phyloP scores from a whole-genome alignment of 257 asterid species.

The Scutellaria baicalensis region DNA sequence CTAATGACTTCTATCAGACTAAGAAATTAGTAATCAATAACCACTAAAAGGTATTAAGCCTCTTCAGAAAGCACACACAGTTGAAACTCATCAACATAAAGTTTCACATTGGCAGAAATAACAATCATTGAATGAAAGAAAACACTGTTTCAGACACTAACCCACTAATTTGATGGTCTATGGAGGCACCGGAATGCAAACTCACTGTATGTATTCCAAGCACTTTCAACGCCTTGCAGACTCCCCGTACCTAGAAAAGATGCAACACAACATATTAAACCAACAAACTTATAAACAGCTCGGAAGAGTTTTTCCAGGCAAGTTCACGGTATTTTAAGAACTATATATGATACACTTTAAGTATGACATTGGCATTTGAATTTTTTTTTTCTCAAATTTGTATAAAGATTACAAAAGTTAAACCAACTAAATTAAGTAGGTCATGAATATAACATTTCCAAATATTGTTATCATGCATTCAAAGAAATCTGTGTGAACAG shows the following conservation, averaged over 20 bases:
- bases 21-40: background rate
- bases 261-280: background rate
- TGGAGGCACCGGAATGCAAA: constrained; percentile 79
- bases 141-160: constrained; percentile 20
- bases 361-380: background rate
- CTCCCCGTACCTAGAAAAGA: constrained; percentile 56
- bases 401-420: background rate
- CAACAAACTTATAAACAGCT: background rate
- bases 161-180: constrained; percentile 84
- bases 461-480: background rate
- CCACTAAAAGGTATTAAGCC: background rate
- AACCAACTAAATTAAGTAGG: background rate
- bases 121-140: background rate
- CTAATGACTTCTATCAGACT: background rate
- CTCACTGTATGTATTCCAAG: constrained; percentile 80
- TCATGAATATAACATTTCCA: background rate
- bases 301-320: background rate
- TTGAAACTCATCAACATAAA: background rate
- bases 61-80: background rate
- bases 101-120: background rate
- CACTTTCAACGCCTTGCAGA: constrained; percentile 74
- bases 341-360: background rate
- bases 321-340: background rate
- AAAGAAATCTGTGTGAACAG: background rate
- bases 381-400: background rate